Conservation (phyloP, 768 basidiomycete species). For the Hypholoma sublateritium region DNA sequence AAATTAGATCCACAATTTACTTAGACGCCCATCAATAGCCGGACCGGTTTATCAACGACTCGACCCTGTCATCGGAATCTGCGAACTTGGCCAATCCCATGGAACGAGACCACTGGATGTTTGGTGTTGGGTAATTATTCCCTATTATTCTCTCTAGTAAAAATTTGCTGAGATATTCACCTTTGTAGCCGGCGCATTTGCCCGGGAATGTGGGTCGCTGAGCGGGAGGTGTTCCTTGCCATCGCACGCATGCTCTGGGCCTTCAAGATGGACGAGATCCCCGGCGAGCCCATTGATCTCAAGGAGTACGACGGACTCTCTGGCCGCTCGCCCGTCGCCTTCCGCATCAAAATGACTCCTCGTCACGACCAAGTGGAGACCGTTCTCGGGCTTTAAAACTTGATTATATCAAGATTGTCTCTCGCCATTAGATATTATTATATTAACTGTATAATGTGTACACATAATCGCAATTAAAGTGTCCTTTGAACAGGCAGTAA, state of each 20-base stretch:
- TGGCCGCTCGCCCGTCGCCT: conserved; percentile 45
- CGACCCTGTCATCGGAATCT: conserved; percentile 38
- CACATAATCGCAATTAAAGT: too few species aligned
- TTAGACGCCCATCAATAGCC: conserved; percentile 24
- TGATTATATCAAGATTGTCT: background rate
- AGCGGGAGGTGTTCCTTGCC: conserved; percentile 44
- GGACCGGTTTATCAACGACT: conserved; percentile 45
- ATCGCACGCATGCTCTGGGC: conserved; percentile 49
- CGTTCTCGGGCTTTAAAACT: conserved; percentile 15
- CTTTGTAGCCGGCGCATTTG: conserved; percentile 36
- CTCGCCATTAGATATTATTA: background rate
- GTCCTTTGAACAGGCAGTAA: too few species aligned
- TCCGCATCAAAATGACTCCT: conserved; percentile 32
- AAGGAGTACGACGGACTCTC: conserved; percentile 48
- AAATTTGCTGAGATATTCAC: too few species aligned
- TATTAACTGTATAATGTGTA: background rate
- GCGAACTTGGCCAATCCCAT: conserved; percentile 39
- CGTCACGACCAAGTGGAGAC: conserved; percentile 28
- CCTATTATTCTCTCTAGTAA: too few species aligned
- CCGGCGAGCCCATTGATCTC: conserved; percentile 43
- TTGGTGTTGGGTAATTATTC: conserved; percentile 51
- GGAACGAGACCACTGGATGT: conserved; percentile 52
- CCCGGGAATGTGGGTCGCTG: conserved; percentile 44
- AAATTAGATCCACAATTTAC: background rate
- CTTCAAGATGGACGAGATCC: conserved; percentile 39